Base-by-base conservation (phyloP, 176 grass and related monocot species). In the Aegilops tauschii region DNA sequence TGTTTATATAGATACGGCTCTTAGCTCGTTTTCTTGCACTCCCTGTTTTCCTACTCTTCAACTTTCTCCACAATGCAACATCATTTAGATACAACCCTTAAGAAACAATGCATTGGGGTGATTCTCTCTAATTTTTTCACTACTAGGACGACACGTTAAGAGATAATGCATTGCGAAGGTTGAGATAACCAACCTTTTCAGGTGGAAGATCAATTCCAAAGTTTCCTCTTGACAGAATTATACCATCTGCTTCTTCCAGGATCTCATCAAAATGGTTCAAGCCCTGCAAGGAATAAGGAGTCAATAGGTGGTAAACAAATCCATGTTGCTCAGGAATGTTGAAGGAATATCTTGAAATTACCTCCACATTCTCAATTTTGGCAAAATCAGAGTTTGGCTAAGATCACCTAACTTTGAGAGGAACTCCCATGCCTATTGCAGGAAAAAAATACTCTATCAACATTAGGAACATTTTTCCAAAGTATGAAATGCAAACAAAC, bases 231-330 rank as follows among this genome's bases (percentile, higher is more conserved):
- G 97, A 99, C 49, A 99, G 90, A 87, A 96, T 99, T 72, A 96
- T 96, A 78, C 97, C 94, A 77, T 99, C 97, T 17, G 97, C 97
- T 67, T 90, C 94, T 86, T 90, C 82, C 58, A 96, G 85, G 76
- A 99, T 99, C 84, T 96, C 97, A 66, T 99, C 97, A 79, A 99
- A 99, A 86, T 99, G 94, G 18, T 93, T 99, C 85, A 99, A 89
- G 31, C 94, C 97, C 97, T 99, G 67, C 56, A 90, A 31, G 64
- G 44, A 69, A 89, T 86, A 76, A 8, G 52, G 16, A 49, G 77
- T 25, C 66, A 61, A 78, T 68, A 83, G 67, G 45, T 50, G 49
- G 25, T 39, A 1, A 50, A 13, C 20, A 96, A 79, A 99, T 99
- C 81, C 93, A 92, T 72, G 97, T 71, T 40, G 35, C 54, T 68